Conservation (phyloP, 1,284 basidiomycete genomes). For the Ustilago trichophora region DNA sequence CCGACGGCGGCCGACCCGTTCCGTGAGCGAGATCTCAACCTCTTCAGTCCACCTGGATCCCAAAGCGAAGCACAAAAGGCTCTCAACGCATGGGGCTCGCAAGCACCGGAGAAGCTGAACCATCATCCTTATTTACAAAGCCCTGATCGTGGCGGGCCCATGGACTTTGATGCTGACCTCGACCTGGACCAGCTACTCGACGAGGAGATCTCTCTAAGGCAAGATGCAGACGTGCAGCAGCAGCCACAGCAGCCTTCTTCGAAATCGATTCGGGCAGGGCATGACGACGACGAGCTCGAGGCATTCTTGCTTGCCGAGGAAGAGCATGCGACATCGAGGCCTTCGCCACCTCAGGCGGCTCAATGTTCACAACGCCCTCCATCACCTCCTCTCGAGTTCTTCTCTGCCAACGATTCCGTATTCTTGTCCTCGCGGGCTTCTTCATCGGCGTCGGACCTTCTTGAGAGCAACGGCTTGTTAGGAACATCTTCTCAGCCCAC, state of each 20-base stretch:
- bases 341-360: neutral
- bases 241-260: neutral
- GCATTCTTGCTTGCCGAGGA: conserved; percentile 30
- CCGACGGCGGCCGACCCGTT: conserved; percentile 8
- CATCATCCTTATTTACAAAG: neutral
- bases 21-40: conserved; percentile 21
- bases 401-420: neutral
- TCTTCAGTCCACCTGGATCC: conserved; percentile 12
- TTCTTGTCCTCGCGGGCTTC: no score
- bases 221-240: neutral
- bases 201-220: conserved; percentile 17
- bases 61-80: conserved; percentile 41
- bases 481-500: conserved; percentile 27
- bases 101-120: conserved; percentile 9
- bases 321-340: conserved; percentile 5
- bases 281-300: conserved; percentile 37
- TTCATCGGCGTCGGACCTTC: conserved; percentile 20
- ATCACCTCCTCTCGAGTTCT: neutral
- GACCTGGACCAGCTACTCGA: conserved; percentile 41
- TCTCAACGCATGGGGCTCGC: conserved; percentile 33
- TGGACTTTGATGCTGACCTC: conserved; percentile 34
- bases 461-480: conserved; percentile 41
- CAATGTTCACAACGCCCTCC: neutral
- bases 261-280: neutral
- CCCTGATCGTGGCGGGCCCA: conserved; percentile 10